A percentile compares a stretch with the other conserved stretches of the same genome.
These are phyloP conservation scores for Fabrea salina DNA, from an alignment of 169 alveolate genomes.

Conservation along the genomic window DNA sequence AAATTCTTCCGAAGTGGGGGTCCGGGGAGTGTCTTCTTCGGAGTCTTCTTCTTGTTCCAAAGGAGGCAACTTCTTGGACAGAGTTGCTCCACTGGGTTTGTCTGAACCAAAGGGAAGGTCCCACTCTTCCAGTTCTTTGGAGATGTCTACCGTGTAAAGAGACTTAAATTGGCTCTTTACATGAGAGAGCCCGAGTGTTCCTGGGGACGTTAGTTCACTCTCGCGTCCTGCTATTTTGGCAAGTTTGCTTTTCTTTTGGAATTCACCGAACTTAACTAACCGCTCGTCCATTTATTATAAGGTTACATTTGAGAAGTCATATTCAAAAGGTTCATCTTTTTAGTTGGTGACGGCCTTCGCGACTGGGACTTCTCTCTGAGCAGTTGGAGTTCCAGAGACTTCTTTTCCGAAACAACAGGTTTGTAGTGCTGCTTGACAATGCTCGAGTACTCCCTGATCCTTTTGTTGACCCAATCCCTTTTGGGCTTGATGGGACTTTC, in stretches of 20 bases:
- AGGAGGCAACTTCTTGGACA: conserved; percentile 15
- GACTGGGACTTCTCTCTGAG: neutral
- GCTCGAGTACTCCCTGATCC: conserved; percentile 8
- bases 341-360: too few relatives aligned
- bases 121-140: conserved; percentile 29
- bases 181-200: neutral
- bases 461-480: neutral
- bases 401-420: conserved; percentile 1
- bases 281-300: conserved; percentile 34
- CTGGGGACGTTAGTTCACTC: conserved; percentile 14
- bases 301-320: too few relatives aligned
- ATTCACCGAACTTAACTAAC: conserved; percentile 1
- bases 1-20: neutral
- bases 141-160: conserved; percentile 1
- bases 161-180: conserved; percentile 14
- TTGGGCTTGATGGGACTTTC: too few relatives aligned
- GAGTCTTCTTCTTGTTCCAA: neutral
- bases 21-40: neutral
- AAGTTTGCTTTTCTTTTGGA: conserved; percentile 6
- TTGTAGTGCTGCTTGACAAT: neutral
- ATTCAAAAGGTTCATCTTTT: too few relatives aligned
- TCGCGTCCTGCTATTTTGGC: conserved; percentile 30
- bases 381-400: neutral
- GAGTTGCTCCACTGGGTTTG: neutral
- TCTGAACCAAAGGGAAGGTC: conserved; percentile 28